Conservation (phyloP, 2,329 filamentous ascomycete genomes). For the Aspergillus transmontanensis region DNA sequence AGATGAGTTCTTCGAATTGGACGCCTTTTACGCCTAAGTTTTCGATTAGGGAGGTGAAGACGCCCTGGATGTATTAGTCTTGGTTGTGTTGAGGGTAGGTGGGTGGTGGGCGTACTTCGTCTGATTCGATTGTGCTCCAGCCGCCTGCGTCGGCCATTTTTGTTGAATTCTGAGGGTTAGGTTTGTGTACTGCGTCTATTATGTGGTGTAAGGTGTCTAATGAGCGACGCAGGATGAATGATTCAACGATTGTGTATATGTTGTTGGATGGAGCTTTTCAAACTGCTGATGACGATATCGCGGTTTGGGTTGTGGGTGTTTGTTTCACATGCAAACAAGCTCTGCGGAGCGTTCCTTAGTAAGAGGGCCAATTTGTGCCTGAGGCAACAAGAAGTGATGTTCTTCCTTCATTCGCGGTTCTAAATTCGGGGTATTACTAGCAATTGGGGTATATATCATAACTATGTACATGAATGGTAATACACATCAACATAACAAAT, state of each 20-base stretch:
- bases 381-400: not conserved
- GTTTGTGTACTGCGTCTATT: not conserved
- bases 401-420: not conserved
- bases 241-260: not conserved
- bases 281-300: not conserved
- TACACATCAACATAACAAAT: not conserved
- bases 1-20: conserved; percentile 94
- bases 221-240: not conserved
- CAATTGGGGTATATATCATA: not conserved
- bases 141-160: conserved; percentile 68
- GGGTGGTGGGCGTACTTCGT: conserved; percentile 68
- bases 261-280: not conserved
- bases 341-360: not conserved
- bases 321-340: not conserved
- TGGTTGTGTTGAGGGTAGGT: conserved; percentile 6
- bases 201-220: not conserved
- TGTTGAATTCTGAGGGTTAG: not conserved
- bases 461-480: conserved; percentile 1
- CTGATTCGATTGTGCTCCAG: conserved; percentile 98
- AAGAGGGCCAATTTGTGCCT: not conserved
- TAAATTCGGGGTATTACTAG: not conserved
- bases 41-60: conserved; percentile 96
- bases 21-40: conserved; percentile 88
- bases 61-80: conserved; percentile 59
- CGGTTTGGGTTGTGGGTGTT: not conserved